Conservation (phyloP, 2,329 filamentous ascomycete genomes). For the Colletotrichum magnum region DNA sequence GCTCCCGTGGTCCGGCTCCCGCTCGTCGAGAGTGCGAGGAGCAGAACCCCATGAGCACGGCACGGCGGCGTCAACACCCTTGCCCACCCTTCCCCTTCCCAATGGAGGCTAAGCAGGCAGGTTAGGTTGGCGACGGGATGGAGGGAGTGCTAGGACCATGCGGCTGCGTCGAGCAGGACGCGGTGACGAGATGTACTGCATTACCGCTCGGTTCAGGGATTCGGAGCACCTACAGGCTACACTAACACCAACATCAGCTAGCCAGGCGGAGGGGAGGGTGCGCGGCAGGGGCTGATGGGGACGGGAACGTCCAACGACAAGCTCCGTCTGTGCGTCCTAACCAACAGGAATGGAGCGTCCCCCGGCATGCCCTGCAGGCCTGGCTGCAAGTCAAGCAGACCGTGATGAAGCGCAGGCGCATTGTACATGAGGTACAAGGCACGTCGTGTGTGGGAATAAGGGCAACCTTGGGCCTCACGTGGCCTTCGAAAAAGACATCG, state of each 20-base stretch:
- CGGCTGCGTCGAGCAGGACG: constrained; percentile 32
- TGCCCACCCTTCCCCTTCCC: constrained; percentile 5
- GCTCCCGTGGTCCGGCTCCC: constrained; percentile 22
- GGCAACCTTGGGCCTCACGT: constrained; percentile 33
- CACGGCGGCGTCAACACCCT: constrained; percentile 1
- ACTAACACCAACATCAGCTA: neutral
- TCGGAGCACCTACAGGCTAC: constrained; percentile 11
- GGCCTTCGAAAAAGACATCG: constrained; percentile 28
- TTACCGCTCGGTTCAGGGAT: constrained; percentile 39
- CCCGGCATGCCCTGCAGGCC: constrained; percentile 34
- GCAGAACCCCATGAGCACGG: constrained; percentile 16
- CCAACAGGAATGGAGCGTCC: constrained; percentile 39
- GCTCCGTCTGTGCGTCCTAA: constrained; percentile 38
- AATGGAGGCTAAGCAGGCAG: constrained; percentile 19
- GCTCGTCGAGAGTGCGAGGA: constrained; percentile 18
- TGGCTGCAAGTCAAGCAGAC: constrained; percentile 37
- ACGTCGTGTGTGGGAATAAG: neutral
- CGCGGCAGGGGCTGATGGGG: constrained; percentile 28
- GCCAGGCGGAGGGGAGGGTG: constrained; percentile 24
- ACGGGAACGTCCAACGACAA: constrained; percentile 34
- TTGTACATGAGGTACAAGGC: constrained; percentile 11
- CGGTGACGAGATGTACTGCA: constrained; percentile 38
- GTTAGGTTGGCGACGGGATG: constrained; percentile 21
- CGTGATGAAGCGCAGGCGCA: constrained; percentile 24
- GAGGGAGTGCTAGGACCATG: constrained; percentile 29